Base-by-base conservation (phyloP, 2,329 filamentous ascomycete genomes). In the Sclerotinia subarctica region DNA sequence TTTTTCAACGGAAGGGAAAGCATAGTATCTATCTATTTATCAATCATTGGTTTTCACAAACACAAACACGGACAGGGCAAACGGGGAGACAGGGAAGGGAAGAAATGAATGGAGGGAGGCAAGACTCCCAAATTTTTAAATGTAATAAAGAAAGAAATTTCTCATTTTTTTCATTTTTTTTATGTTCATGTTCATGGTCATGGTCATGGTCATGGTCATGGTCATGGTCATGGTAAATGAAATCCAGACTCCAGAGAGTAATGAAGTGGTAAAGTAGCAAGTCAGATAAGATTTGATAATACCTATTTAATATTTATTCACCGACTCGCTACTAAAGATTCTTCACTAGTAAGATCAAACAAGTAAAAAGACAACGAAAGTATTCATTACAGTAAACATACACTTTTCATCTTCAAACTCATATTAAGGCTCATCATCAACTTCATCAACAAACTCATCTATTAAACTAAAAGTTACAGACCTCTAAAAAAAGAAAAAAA, bases 71-170 rank as follows among this genome's bases (percentile, higher is more conserved):
- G 13, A 42, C 13, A 42, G 51, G 15, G 26, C 29, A 59, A 19
- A 46, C n/a, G 13, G 58, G 26, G 21, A 21, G 42, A 26, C 56
- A 44, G 24, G 42, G n/a, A 10, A 6, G 21, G 46, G 35, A 35
- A 35, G 35, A 7, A 35, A 35, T 35, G 32, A 10, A 13, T 5
- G 46, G 5, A 56, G 19, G 53, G 46, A 63, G 46, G 46, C 59
- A 63, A 63, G 59, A 63, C 13, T 24, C 21, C 35, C 38, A 32
- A 38, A 63, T 5, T 42, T 62, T 42, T 51, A 51, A 63, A 63
- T 51, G 59, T 63, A 63, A 63, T 63, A 63, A 51, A 49, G 38
- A 62, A 35, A 49, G 35, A 42, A 15, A 38, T 13, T 38, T 3
- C 13, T 38, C 11, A 2, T 13, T 42, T 42, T 42, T 42, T 13